Evolutionary conservation across 164 flowering plant genomes (phyloP).

Genomic region (Dillenia turbinata): DNA sequence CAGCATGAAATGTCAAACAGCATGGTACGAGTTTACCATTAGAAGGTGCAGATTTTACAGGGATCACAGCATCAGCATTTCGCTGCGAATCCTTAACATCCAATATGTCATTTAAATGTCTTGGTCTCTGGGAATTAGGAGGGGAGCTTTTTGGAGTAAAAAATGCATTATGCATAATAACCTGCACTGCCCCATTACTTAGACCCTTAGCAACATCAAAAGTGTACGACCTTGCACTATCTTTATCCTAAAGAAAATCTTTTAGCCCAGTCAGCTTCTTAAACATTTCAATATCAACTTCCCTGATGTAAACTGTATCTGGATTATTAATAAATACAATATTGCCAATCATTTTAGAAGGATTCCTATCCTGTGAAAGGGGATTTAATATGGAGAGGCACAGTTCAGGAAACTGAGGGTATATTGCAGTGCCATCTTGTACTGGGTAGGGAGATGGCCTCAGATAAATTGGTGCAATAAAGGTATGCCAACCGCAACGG

Average conservation of each 20-base stretch:
- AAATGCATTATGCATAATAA: constrained; percentile 8
- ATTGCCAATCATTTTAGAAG: constrained; percentile 25
- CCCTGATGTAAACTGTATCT: constrained; percentile 23
- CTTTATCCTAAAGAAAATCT: constrained; percentile 25
- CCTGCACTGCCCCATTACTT: constrained; percentile 3
- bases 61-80: constrained; percentile 19
- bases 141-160: constrained; percentile 3
- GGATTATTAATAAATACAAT: constrained; percentile 42
- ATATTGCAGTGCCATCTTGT: constrained; percentile 3
- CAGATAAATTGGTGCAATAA: constrained; percentile 27
- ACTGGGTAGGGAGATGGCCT: constrained; percentile 24
- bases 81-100: constrained; percentile 4
- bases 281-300: constrained; percentile 37
- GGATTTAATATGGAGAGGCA: constrained; percentile 44
- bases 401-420: constrained; percentile 41
- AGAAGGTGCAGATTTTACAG: constrained; percentile 25
- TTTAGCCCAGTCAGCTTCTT: constrained; percentile 41
- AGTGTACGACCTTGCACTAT: constrained; percentile 16
- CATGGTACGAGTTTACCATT: constrained; percentile 15
- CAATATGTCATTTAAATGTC: constrained; percentile 1
- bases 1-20: constrained; percentile 6
- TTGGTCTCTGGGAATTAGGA: constrained; percentile 10
- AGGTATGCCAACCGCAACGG: constrained; percentile 26
- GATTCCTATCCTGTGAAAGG: constrained; percentile 13
- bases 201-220: constrained; percentile 1